Evolutionary conservation across 192 early-diverging fungal genomes (phyloP), one percentile per base, ranked within the genome.

Genomic region (Podila horticola): DNA sequence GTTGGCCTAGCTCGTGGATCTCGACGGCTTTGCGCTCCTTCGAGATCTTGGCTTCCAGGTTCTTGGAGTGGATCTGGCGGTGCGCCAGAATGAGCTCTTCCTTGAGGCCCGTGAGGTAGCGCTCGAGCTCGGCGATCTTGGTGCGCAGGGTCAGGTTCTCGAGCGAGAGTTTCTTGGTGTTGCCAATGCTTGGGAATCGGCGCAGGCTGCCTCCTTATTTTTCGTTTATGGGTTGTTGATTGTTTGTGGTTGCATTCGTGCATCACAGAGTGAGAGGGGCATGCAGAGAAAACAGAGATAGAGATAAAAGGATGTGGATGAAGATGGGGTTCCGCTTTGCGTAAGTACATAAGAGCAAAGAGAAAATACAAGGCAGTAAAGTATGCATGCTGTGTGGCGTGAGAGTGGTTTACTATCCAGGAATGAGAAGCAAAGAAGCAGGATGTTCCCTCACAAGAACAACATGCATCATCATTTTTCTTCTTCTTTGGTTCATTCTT

Each of bases 51-150:
- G 66, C 60, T 19, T 79, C 76, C 13, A 57, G n/a, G 24, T 72
- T 68, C 50, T 79, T 72, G 51, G 51, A 24, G 8, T 68, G 76
- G 22, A 79, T 60, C 50, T 72, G 62, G 13, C 65, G 59, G 36
- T 71, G 69, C 9, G 76, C 60, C 0, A 72, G 52, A 49, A 79
- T 58, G 7, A 79, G 64, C 22, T 79, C 76, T 30, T 79, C 60
- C 45, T 79, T 79, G 28, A 79, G 66, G 3, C 76, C 76, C 13
- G 65, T 57, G 9, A 79, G 61, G 58, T 79, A 79, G 5, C 76
- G 58, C 36, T 79, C 76, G 29, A 81, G 67, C 29, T 81, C 77
- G 22, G 62, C 52, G 20, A 69, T 66, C 38, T 81, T 81, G 45
- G 64, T 22, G 2, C 71, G 65, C 22, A 81, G 31, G 3, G 52